phyloP scores from a whole-genome alignment of 352 stramenopile species.

The Globisporangium sylvaticum region DNA sequence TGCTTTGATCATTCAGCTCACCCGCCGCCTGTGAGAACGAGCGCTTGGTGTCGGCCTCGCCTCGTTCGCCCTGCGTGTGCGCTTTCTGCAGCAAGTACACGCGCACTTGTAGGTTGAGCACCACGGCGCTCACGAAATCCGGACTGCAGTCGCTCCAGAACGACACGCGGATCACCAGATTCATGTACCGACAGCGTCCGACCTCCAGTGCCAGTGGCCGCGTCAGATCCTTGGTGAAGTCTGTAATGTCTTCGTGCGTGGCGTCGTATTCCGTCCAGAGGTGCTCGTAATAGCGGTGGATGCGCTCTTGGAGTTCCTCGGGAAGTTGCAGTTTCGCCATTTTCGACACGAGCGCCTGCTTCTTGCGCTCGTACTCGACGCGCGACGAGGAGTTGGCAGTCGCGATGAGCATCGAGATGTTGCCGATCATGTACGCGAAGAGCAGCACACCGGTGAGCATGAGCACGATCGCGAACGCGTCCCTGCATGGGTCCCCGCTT shows the following conservation, averaged over 20 bases:
- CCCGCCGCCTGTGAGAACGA: background rate
- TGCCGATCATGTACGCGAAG: conserved; percentile 17
- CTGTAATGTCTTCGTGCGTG: conserved; percentile 29
- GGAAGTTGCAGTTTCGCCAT: conserved; percentile 27
- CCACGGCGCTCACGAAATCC: conserved; percentile 38
- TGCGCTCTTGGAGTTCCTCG: conserved; percentile 25
- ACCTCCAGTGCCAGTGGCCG: conserved; percentile 40
- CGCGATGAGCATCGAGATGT: conserved; percentile 19
- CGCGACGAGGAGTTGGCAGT: conserved; percentile 8
- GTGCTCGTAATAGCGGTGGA: conserved; percentile 46
- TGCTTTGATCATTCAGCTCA: background rate
- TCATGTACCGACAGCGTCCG: conserved; percentile 34
- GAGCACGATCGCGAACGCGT: conserved; percentile 6
- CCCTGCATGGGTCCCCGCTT: background rate
- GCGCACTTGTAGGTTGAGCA: conserved; percentile 24
- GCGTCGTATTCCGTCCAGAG: conserved; percentile 42
- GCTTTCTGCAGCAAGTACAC: conserved; percentile 22
- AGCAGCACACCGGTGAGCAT: conserved; percentile 4
- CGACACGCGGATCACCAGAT: conserved; percentile 27
- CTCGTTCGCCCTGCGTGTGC: background rate
- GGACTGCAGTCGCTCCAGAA: conserved; percentile 38
- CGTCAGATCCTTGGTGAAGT: conserved; percentile 35
- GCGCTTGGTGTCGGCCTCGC: background rate
- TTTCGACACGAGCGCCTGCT: conserved; percentile 17
- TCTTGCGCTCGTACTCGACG: conserved; percentile 21